Base-by-base conservation (phyloP, 805 yeast species). In the Wickerhamiella slavikovae region DNA sequence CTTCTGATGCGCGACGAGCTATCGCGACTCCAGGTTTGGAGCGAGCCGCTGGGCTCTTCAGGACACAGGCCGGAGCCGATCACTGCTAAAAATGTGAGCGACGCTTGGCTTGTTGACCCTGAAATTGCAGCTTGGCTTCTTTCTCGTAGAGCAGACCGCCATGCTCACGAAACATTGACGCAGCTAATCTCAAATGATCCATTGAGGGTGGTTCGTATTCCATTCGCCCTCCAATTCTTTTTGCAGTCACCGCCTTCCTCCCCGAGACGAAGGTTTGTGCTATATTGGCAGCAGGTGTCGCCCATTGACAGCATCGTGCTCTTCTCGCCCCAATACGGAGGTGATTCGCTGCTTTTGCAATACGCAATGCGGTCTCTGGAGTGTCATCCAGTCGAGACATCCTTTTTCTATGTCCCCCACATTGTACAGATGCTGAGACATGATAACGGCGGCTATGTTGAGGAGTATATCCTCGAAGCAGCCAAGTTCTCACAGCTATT, bases 371-470 rank as follows among this genome's bases (percentile, higher is more conserved):
- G 92, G 41, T 76, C 95, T 0, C 56, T 89, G 38, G 94, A 82
- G 48, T 62, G 70, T 14, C 92, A 79, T 43, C 93, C 80, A 43
- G 80, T 79, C 22, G 75, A 77, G 42, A 55, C 75, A 37, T 79
- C 94, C 0, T 89, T 91, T 57, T 89, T 91, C 50, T 89, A 91
- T 45, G 96, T 89, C 30, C 99, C 99, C 2, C 98, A 89, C 49
- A 80, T 89, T 51, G 98, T 89, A 14, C 99, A 89, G 54, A 65
- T 79, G 38, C 60, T 89, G 40, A 65, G 96, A 38, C 73, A 72
- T 48, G 98, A 89, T 48, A 52, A 52, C 8, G 57, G 66, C 26
- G 96, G 95, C 1, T 83, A 80, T 42, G 91, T 85, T 26, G 80
- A 78, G 41, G 64, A 80, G 41, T 79, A 77, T 47, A 82, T 89